Base-by-base conservation (phyloP, 2,329 filamentous ascomycete species). In the Cladosporium sp. region DNA sequence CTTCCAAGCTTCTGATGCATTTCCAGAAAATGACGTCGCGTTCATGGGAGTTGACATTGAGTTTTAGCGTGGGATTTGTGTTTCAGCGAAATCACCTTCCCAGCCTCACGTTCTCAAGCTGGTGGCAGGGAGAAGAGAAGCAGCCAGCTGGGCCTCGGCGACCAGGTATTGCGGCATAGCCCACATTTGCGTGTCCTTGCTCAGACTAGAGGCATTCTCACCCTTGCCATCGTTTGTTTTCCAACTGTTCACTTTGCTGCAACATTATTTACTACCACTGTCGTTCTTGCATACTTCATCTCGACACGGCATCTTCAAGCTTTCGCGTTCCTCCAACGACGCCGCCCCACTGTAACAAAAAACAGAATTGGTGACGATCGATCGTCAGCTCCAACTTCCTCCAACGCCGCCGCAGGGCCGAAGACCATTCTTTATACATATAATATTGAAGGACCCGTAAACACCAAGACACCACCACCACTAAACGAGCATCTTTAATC, bases 241-340 rank as follows among this genome's bases (percentile, higher is more conserved):
- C 13, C 18, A 18, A 17, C 37, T 20, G 7, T 39, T 11, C 17
- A 4, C 9, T 39, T 17, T 1, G 19, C 17, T 17, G 8, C n/a
- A n/a, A n/a, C n/a, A n/a, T n/a, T n/a, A n/a, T n/a, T n/a, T n/a
- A n/a, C n/a, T n/a, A n/a, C n/a, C n/a, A n/a, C n/a, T n/a, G n/a
- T n/a, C n/a, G n/a, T n/a, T n/a, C n/a, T n/a, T n/a, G n/a, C n/a
- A 39, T 3, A 39, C 18, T 13, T 13, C 11, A 5, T 13, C 32
- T 5, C 38, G 18, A 4, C 38, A 19, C n/a, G n/a, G n/a, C n/a
- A n/a, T 42, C 17, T 42, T 43, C 22, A 30, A 29, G 20, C 47
- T 27, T n/a, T 43, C 40, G 39, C 34, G 45, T 50, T 43, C 32
- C 45, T 48, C 24, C 29, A 48, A 48, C 45, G 45, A 48, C 45